A percentile compares a stretch with the other conserved stretches of the same genome.
These are phyloP conservation scores for Cladosporium sp. DNA, from an alignment of 2,329 filamentous ascomycete species.

Conservation along the genomic window DNA sequence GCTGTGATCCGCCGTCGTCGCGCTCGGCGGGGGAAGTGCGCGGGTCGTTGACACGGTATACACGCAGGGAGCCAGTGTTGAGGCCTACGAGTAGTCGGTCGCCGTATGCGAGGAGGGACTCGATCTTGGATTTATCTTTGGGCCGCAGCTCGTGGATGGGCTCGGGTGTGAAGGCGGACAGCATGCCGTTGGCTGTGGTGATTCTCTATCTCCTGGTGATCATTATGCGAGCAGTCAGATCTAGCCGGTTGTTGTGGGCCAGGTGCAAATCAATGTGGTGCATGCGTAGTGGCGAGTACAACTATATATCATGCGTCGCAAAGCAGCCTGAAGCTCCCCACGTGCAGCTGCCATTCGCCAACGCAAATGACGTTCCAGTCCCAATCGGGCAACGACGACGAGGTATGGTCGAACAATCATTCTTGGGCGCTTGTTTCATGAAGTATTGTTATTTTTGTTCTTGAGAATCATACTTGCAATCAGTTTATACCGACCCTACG, in stretches of 20 bases:
- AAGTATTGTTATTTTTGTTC: neutral
- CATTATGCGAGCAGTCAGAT: slow-evolving; percentile 4
- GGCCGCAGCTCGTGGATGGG: slow-evolving; percentile 95
- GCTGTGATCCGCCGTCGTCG: slow-evolving; percentile 31
- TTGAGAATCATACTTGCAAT: neutral
- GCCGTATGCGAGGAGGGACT: slow-evolving; percentile 89
- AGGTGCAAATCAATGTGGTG: neutral
- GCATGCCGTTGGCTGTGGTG: slow-evolving; percentile 45
- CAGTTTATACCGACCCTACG: neutral
- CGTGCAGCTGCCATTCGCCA: neutral
- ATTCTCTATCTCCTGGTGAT: slow-evolving; percentile 9
- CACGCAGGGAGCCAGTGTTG: slow-evolving; percentile 81
- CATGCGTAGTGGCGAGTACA: neutral
- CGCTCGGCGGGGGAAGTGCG: slow-evolving; percentile 38
- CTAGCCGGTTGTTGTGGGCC: neutral
- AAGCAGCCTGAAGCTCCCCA: neutral
- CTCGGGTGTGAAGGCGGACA: slow-evolving; percentile 95
- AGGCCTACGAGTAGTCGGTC: slow-evolving; percentile 90
- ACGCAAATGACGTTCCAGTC: slow-evolving; percentile 4
- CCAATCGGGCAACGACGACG: slow-evolving; percentile 15
- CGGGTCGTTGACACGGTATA: slow-evolving; percentile 84
- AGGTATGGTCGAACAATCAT: neutral
- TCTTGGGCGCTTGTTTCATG: neutral
- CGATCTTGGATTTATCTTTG: slow-evolving; percentile 95
- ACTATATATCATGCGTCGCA: neutral